These are phyloP conservation scores for Rhizoclosmatium globosum DNA, from an alignment of 192 early-diverging fungal genomes.

Conservation along the genomic window DNA sequence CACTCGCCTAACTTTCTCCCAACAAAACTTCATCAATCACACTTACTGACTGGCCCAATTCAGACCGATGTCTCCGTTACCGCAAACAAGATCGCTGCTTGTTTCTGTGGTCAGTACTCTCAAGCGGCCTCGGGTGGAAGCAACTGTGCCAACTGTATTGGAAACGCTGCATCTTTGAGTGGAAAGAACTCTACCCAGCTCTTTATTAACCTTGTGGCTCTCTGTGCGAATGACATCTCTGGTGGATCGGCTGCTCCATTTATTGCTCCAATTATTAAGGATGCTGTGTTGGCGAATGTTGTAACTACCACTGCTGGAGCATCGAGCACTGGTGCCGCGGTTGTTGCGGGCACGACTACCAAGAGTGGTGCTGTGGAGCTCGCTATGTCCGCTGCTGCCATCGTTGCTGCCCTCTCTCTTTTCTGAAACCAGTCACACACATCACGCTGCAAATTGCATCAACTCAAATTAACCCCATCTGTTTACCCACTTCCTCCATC, in stretches of 20 bases:
- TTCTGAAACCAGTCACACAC: background rate
- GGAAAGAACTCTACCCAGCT: background rate
- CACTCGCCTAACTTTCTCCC: background rate
- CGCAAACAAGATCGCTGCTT: conserved; percentile 22
- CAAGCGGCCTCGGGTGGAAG: background rate
- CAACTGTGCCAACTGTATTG: conserved; percentile 25
- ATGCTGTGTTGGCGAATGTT: conserved; percentile 16
- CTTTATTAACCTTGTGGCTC: conserved; percentile 7
- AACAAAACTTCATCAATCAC: background rate
- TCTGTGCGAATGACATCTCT: background rate
- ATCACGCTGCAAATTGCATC: too few species aligned
- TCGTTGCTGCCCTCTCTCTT: background rate
- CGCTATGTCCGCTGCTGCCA: conserved; percentile 10
- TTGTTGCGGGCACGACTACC: background rate
- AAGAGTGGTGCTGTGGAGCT: background rate
- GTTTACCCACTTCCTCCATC: background rate
- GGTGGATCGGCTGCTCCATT: conserved; percentile 1
- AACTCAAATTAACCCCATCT: too few species aligned
- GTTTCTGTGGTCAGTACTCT: conserved; percentile 23
- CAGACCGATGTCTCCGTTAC: conserved; percentile 21
- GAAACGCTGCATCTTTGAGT: conserved; percentile 8
- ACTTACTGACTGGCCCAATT: background rate
- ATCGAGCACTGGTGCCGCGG: background rate
- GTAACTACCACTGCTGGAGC: background rate
- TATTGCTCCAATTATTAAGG: conserved; percentile 27